phyloP scores from a whole-genome alignment of 2,329 filamentous ascomycete genomes.

The Ramularia endophylla region DNA sequence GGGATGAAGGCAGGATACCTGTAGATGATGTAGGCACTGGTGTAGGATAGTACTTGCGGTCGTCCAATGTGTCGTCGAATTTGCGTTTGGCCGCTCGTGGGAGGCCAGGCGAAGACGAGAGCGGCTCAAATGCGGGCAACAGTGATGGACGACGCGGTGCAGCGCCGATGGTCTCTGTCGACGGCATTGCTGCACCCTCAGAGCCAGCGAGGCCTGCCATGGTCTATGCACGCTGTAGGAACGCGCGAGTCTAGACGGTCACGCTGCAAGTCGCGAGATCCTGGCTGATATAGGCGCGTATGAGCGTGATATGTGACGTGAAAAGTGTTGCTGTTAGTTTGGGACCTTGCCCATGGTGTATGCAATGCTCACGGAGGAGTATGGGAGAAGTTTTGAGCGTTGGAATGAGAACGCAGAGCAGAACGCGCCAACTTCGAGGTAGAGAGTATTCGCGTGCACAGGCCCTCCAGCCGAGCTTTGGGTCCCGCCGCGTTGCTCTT shows the following conservation, averaged over 20 bases:
- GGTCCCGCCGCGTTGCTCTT: too few species aligned
- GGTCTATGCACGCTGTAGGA: conserved; percentile 15
- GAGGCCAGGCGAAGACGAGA: conserved; percentile 70
- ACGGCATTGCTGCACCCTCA: conserved; percentile 11
- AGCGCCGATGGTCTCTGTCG: conserved; percentile 15
- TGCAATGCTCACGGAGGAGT: not conserved
- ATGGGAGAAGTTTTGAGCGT: not conserved
- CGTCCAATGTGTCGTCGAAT: conserved; percentile 42
- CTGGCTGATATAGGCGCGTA: conserved; percentile 11
- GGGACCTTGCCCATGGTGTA: conserved; percentile 10
- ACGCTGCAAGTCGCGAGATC: conserved; percentile 1
- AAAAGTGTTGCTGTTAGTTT: conserved; percentile 10
- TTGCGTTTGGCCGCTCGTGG: conserved; percentile 65
- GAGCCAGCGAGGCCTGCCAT: conserved; percentile 20
- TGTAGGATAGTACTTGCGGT: conserved; percentile 72
- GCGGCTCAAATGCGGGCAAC: conserved; percentile 71
- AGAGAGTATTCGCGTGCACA: too few species aligned
- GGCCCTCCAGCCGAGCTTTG: too few species aligned
- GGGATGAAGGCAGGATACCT: conserved; percentile 81
- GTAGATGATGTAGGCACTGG: conserved; percentile 92
- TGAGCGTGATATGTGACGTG: conserved; percentile 5
- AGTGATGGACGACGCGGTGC: conserved; percentile 50
- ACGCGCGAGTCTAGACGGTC: conserved; percentile 13
- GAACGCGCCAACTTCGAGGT: too few species aligned
- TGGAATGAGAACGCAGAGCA: too few species aligned